Conservation (phyloP, 257 asterid species). For the Solanum chmielewskii region DNA sequence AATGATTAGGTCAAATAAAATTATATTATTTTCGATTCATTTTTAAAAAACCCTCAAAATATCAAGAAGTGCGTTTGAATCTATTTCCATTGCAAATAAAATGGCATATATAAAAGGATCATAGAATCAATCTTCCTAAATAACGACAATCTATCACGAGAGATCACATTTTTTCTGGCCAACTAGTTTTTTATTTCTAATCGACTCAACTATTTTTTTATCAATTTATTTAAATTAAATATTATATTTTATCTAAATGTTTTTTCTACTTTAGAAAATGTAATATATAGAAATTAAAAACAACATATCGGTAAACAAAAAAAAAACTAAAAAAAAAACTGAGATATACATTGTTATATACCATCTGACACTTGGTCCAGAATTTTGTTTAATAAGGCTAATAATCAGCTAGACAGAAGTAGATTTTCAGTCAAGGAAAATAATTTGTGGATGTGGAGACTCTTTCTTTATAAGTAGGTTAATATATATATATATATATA, state of each 20-base stretch:
- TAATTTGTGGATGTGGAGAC: not conserved
- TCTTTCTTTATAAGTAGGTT: not conserved
- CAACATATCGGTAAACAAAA: not conserved
- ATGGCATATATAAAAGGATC: too few relatives aligned
- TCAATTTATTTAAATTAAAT: not conserved
- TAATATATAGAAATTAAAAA: not conserved
- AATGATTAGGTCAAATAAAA: too few relatives aligned
- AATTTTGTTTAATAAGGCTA: not conserved
- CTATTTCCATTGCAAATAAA: not conserved
- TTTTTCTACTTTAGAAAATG: not conserved
- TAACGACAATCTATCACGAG: too few relatives aligned
- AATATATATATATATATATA: not conserved
- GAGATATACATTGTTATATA: not conserved
- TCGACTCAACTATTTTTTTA: too few relatives aligned
- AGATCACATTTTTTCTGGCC: too few relatives aligned
- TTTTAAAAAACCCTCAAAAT: too few relatives aligned
- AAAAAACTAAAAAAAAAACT: too few relatives aligned
- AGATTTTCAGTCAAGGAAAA: not conserved
- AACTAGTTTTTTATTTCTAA: too few relatives aligned
- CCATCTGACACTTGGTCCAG: not conserved
- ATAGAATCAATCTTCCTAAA: too few relatives aligned
- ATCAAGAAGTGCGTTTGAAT: fast-evolving
- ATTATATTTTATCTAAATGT: not conserved
- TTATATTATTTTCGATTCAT: too few relatives aligned
- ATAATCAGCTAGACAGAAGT: not conserved